These are phyloP conservation scores for Yamadazyma endophytica DNA, from an alignment of 805 yeast species.

Conservation along the genomic window DNA sequence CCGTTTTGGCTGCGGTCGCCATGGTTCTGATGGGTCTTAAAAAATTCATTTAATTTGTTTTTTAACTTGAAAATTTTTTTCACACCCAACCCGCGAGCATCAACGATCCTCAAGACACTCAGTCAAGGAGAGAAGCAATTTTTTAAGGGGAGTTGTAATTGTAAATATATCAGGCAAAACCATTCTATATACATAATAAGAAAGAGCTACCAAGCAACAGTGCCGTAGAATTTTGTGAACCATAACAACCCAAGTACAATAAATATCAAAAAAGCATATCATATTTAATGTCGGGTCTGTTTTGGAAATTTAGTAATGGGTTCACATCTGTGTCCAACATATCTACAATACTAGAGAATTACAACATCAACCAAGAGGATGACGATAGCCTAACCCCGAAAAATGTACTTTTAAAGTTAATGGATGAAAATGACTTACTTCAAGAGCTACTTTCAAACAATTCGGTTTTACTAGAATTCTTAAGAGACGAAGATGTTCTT, in stretches of 20 bases:
- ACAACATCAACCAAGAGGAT: slow-evolving; percentile 17
- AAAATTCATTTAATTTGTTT: neutral
- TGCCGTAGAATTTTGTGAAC: too few species aligned
- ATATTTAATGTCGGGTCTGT: slow-evolving; percentile 41
- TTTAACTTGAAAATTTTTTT: neutral
- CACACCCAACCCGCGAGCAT: too few species aligned
- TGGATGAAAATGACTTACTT: slow-evolving; percentile 40
- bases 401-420: slow-evolving; percentile 23
- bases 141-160: too few species aligned
- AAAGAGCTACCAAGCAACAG: too few species aligned
- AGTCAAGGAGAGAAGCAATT: too few species aligned
- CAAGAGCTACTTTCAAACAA: slow-evolving; percentile 42
- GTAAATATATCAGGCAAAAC: too few species aligned
- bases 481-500: slow-evolving; percentile 35
- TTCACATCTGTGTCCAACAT: slow-evolving; percentile 40
- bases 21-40: too few species aligned
- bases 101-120: too few species aligned
- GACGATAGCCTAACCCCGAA: slow-evolving; percentile 10
- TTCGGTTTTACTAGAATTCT: slow-evolving; percentile 38
- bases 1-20: slow-evolving; percentile 1
- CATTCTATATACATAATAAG: too few species aligned
- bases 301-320: slow-evolving; percentile 46
- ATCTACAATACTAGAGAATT: slow-evolving; percentile 34
- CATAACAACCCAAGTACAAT: too few species aligned
- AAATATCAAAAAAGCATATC: too few species aligned